Conservation (phyloP, 306 rosid genomes). For the Vicia sativa region DNA sequence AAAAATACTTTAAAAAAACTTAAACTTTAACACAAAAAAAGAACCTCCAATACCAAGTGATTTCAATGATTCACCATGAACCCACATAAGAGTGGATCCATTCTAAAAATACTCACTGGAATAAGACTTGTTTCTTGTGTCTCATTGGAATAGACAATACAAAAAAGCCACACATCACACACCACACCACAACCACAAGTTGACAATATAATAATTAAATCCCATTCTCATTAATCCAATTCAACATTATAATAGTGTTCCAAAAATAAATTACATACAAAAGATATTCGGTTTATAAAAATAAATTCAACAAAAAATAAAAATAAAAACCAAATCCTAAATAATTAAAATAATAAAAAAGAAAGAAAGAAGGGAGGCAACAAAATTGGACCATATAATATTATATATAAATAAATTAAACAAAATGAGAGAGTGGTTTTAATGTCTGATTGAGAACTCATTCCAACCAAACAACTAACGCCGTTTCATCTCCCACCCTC, state of each 20-base stretch:
- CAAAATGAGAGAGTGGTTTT: not conserved
- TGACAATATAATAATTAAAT: constrained; percentile 17
- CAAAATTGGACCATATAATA: constrained; percentile 22
- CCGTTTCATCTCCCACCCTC: constrained; percentile 39
- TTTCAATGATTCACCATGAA: not conserved
- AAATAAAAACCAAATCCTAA: not conserved
- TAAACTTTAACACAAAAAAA: not conserved
- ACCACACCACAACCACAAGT: constrained; percentile 37
- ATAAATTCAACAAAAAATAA: too few relatives aligned
- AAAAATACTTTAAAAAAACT: not conserved
- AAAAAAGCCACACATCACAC: constrained; percentile 37
- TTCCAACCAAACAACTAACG: constrained; percentile 38
- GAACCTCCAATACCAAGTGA: not conserved
- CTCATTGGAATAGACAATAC: constrained; percentile 39
- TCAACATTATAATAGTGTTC: too few relatives aligned
- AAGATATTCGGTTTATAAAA: too few relatives aligned
- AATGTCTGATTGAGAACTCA: constrained; percentile 10
- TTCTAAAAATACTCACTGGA: constrained; percentile 1
- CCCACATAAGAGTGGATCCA: not conserved
- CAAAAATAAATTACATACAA: too few relatives aligned
- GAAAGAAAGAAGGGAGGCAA: not conserved
- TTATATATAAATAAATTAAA: not conserved
- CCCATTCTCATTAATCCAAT: not conserved
- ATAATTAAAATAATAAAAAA: not conserved
- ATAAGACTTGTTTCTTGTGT: constrained; percentile 35